These are phyloP conservation scores for Schizosaccharomyces japonicus DNA, from an alignment of 805 yeast genomes.

Conservation along the genomic window DNA sequence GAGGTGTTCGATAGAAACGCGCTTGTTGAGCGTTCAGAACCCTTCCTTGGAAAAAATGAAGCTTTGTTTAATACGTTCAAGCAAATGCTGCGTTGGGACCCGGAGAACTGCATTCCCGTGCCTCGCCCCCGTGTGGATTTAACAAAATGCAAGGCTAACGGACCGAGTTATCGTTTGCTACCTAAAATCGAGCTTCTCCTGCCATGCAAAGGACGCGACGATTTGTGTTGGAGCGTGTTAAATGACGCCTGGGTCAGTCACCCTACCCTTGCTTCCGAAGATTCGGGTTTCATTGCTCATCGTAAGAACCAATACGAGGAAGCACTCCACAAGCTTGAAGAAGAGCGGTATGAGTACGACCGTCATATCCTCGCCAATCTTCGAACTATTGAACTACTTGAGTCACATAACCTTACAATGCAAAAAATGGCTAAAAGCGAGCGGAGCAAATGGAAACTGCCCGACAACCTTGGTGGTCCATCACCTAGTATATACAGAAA, in stretches of 20 bases:
- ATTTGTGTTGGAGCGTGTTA: slow-evolving; percentile 95
- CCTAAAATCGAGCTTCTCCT: slow-evolving; percentile 85
- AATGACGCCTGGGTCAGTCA: slow-evolving; percentile 99
- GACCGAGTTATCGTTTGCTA: slow-evolving; percentile 68
- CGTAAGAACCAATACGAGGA: slow-evolving; percentile 96
- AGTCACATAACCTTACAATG: slow-evolving; percentile 84
- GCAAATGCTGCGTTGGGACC: slow-evolving; percentile 69
- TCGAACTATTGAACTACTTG: slow-evolving; percentile 83
- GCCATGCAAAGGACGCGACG: slow-evolving; percentile 97
- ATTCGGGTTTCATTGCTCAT: slow-evolving; percentile 93
- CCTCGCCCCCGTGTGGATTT: slow-evolving; percentile 81
- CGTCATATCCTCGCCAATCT: slow-evolving; percentile 84
- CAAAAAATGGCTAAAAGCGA: slow-evolving; percentile 85
- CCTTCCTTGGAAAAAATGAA: slow-evolving; percentile 56
- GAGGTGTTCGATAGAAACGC: slow-evolving; percentile 68
- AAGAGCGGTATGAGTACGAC: slow-evolving; percentile 93
- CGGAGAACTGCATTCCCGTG: slow-evolving; percentile 56
- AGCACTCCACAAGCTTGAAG: slow-evolving; percentile 79
- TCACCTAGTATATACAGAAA: slow-evolving; percentile 80
- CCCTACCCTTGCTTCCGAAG: slow-evolving; percentile 99
- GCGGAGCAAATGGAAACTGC: slow-evolving; percentile 60
- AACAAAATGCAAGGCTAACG: slow-evolving; percentile 66
- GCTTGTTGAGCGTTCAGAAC: slow-evolving; percentile 60
- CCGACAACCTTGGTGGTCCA: slow-evolving; percentile 82
- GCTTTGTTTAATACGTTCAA: slow-evolving; percentile 83